Evolutionary conservation across 78 protist species (phyloP), one percentile per base, ranked within the genome.

Genomic region (Paulinella micropora): DNA sequence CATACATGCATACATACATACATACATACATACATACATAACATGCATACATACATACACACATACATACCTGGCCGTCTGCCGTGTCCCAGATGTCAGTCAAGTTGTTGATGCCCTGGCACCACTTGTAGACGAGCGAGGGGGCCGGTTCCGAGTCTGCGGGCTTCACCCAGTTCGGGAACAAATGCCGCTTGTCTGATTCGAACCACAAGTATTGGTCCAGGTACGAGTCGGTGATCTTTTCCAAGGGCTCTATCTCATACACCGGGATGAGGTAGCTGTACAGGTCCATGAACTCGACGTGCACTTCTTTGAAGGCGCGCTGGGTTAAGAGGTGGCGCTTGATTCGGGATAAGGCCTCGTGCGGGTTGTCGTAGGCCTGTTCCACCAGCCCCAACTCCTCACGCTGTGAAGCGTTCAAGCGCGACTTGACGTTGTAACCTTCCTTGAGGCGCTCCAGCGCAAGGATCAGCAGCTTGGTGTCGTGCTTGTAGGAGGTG

Each of bases 141-240:
- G 99, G 99, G 37, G 98, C 95, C 31, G 99, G 99, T 91, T 98
- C 99, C n/a, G 96, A 85, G 90, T 99, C 99, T 0, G 97, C 91
- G 31, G 99, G 99, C 90, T 98, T 98, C 91, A 98, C 92, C 99
- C 99, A 99, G 92, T 96, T 96, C 79, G 99, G 99, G 95, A 99
- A 97, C 39, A 99, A 93, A 35, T 92, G 94, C 36, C 99, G 94
- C 92, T 95, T 96, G 92, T 96, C 98, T 0, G 99, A 97, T 87
- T 99, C 99, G 89, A 96, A 98, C 99, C 99, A 97, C 37, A 99
- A 92, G 90, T 98, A 99, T 86, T 97, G 99, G 91, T 98, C 99
- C 67, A 99, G 94, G 92, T 98, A 99, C 32, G 99, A 98, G 92
- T 99, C 99, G n/a, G 99, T 97, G 91, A 99, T 97, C 98, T 99